Evolutionary conservation across 345 rosid species (phyloP).

Genomic region (Aethionema arabicum): DNA sequence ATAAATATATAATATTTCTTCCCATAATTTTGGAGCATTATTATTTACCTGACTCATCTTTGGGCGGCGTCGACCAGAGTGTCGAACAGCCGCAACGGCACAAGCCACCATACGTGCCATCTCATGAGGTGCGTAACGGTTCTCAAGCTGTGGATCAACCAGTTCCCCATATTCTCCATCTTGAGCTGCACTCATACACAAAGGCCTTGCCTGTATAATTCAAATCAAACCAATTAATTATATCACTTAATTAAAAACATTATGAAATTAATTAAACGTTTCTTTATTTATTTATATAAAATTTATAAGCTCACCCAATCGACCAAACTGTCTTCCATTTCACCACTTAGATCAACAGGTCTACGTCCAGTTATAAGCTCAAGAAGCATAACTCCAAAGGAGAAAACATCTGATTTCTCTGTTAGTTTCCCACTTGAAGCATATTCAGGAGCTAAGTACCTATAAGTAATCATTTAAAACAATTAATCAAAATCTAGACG

Average conservation of each 20-base stretch:
- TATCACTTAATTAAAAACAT: background rate
- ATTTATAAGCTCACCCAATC: slow-evolving; percentile 77
- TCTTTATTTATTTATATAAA: background rate
- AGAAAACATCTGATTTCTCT: slow-evolving; percentile 94
- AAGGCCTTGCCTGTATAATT: slow-evolving; percentile 76
- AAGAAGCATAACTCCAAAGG: slow-evolving; percentile 88
- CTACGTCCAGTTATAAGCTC: slow-evolving; percentile 82
- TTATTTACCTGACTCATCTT: slow-evolving; percentile 76
- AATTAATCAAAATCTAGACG: background rate
- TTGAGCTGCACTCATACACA: slow-evolving; percentile 59
- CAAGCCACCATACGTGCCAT: slow-evolving; percentile 86
- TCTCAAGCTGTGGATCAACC: slow-evolving; percentile 60
- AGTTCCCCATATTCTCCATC: slow-evolving; percentile 60
- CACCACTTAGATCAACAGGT: slow-evolving; percentile 66
- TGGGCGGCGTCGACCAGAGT: slow-evolving; percentile 87
- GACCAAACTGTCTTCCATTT: slow-evolving; percentile 88
- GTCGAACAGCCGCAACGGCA: slow-evolving; percentile 87
- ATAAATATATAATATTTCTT: background rate
- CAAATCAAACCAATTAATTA: slow-evolving; percentile 16
- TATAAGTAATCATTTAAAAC: slow-evolving; percentile 30
- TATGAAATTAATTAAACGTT: background rate
- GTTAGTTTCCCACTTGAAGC: slow-evolving; percentile 90
- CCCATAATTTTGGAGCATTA: background rate
- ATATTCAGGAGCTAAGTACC: slow-evolving; percentile 92
- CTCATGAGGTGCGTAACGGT: slow-evolving; percentile 59